Evolutionary conservation across 176 grass and related monocot species (phyloP), one percentile per base, ranked within the genome.

Genomic region (Ampelocalamus luodianensis): DNA sequence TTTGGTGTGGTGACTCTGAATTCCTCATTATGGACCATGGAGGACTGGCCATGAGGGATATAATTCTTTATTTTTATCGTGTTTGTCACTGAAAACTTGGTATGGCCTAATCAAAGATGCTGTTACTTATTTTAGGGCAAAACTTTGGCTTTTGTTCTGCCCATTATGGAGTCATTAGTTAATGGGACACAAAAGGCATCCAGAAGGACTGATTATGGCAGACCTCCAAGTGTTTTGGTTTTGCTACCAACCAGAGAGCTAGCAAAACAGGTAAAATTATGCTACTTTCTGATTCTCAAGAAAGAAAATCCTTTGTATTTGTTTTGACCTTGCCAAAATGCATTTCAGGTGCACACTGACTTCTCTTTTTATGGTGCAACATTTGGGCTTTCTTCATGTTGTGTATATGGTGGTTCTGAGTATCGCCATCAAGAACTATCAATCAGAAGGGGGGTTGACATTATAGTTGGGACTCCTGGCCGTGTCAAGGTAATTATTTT

Each of bases 121-220:
- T 79, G 37, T 79, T 77, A 23, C 38, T 45, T 77, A 42, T 60
- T 74, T 26, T 58, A 98, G 96, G 97, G 97, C 17, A 99, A 99
- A 92, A 99, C 97, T 0, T 89, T 99, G 86, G 93, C 97, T 82
- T 99, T 99, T 89, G 93, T 99, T 49, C 70, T 99, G 29, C 97
- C 97, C 68, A 92, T 99, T 82, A 71, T 99, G 81, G 97, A 99
- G 78, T 96, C 97, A 7, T 90, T 99, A 53, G 90, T 91, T 54
- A 96, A 92, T 68, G 97, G 93, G 14, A 22, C 68, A 71, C 87
- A 94, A 29, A 96, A 99, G 80, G 79, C 86, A 79, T 85, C 87
- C 32, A 87, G 85, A 54, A 91, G 55, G 34, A 88, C 82, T 49
- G 93, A 86, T 58, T 68, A 92, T 68, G 91, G 96, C 66, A 91